Evolutionary conservation across 805 yeast genomes (phyloP), one percentile per base, ranked within the genome.

Genomic region (Kazachstania kunashirensis): DNA sequence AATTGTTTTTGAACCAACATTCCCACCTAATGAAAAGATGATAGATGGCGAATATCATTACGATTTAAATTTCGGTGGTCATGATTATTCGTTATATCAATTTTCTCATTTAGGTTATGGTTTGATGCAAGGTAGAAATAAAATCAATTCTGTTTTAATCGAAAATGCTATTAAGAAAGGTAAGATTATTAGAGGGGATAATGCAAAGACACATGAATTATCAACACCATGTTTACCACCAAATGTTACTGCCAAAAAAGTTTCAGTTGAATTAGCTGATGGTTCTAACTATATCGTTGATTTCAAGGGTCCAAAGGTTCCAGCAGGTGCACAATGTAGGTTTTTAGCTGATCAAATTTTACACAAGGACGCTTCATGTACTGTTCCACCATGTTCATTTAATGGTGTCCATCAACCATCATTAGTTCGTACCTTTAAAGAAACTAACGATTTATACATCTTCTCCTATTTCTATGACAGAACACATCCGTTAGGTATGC

Each of bases 401-500:
- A 85, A 89, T 56, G 98, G 99, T 55, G 82, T 86, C 34, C 94
- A 94, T 62, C 98, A 92, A 67, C 99, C 99, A 7, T 82, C 94
- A 4, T 67, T 92, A 51, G 75, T 75, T 31, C 74, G 70, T 44
- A 77, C 94, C 12, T 92, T 92, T 71, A 71, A 76, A 37, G 67
- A 67, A 38, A 60, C 74, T 23, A 72, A 78, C 28, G 97, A 92
- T 53, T 70, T 92, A 73, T 92, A 68, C 62, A 77, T 92, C 29
- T 86, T 94, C 65, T 89, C 97, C 9, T 92, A 77, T 69, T 92
- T 92, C 65, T 94, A 85, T 65, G 99, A 92, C 64, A 75, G 94
- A 56, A 83, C 96, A 24, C 77, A 72, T 56, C 96, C 97, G 33
- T 69, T 92, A 47, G 98, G 97, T 34, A 80, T 94, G 85, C 97